A percentile compares a stretch with the other conserved stretches of the same genome.
Conservation (phyloP, 306 rosid species). For the Rosa lucieae region DNA sequence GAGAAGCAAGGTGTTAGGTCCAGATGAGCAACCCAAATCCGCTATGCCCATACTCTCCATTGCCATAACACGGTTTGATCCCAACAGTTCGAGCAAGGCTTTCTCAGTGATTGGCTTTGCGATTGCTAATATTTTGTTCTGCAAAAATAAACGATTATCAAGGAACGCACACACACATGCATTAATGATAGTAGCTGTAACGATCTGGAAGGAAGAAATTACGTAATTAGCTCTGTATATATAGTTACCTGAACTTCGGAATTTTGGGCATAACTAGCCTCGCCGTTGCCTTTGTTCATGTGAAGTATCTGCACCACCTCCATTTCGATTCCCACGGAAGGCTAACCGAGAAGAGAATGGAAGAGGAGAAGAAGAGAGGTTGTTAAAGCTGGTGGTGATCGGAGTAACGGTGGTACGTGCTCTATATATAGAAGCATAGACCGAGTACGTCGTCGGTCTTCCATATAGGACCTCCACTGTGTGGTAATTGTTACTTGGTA, state of each 20-base stretch:
- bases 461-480: not conserved
- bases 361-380: not conserved
- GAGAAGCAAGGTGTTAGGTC: slow-evolving; percentile 60
- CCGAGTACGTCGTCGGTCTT: not conserved
- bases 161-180: not conserved
- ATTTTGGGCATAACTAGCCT: slow-evolving; percentile 72
- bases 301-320: slow-evolving; percentile 45
- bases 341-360: not conserved
- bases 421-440: not conserved
- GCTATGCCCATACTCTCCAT: slow-evolving; percentile 57
- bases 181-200: not conserved
- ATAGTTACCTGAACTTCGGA: slow-evolving; percentile 56
- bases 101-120: slow-evolving; percentile 34
- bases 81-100: slow-evolving; percentile 38
- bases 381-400: not conserved
- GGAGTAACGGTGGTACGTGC: slow-evolving; percentile 1
- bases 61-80: slow-evolving; percentile 13
- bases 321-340: slow-evolving; percentile 27
- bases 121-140: slow-evolving; percentile 46
- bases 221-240: not conserved
- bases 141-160: not conserved
- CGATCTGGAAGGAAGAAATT: too few species aligned
- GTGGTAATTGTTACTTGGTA: not conserved
- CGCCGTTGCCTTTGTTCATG: slow-evolving; percentile 76
- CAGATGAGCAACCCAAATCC: slow-evolving; percentile 85